Base-by-base conservation (phyloP, 768 basidiomycete genomes). In the Ramaria rubella region DNA sequence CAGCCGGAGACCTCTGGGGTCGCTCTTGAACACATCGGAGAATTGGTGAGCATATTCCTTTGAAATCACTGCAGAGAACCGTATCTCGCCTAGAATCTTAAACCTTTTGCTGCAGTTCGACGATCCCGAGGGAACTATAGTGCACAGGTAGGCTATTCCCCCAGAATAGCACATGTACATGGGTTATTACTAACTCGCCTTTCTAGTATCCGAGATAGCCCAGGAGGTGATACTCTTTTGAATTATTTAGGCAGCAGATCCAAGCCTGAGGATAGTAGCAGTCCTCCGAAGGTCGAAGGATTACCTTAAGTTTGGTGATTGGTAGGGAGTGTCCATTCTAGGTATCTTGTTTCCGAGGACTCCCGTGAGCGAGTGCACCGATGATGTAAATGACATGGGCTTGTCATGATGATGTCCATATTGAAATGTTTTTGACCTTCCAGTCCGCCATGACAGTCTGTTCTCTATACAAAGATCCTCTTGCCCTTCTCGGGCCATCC, bases 1-100 rank as follows among this genome's bases (percentile, higher is more conserved):
- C 21, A 54, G 52, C 52, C 52, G 6, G 52, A 54, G 52, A 54
- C 52, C 15, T 42, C 38, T 40, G 52, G 52, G 4, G 52, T 54
- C 23, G 52, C 52, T n/a, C 40, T 54, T 8, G 52, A 54, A 27
- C 17, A 54, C 15, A 43, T 54, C 4, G 52, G 52, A 14, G 52
- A 54, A 29, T 26, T 54, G 40, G 52, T 51, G 23, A 51, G 24
- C 30, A n/a, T 31, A 21, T 14, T 23, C 9, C 19, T 24, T 23
- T 54, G 33, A 31, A n/a, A 11, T 51, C 44, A 46, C 11, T 46
- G 23, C 44, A 46, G n/a, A n/a, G n/a, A 5, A 23, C 14, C 30
- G 17, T 49, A 29, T 15, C n/a, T 52, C 7, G 15, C 12, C 38
- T 40, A 2, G 5, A 45, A 6, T 43, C 21, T 54, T 15, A 14